phyloP scores from a whole-genome alignment of 192 early-diverging fungal species.

The Geosiphon pyriformis region DNA sequence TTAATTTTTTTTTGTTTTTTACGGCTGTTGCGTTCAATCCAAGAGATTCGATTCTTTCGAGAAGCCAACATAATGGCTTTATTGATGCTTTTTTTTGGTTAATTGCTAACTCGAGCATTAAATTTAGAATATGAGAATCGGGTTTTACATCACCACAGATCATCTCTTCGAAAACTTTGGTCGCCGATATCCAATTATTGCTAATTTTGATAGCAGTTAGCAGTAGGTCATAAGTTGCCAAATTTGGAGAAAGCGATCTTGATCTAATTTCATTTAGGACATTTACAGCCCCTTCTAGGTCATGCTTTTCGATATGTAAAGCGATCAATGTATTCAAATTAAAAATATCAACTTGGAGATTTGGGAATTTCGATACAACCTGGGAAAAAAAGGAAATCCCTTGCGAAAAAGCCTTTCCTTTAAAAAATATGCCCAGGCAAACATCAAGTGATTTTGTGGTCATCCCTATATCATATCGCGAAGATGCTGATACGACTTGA shows the following conservation, averaged over 20 bases:
- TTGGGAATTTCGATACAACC: background rate
- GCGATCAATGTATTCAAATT: constrained; percentile 11
- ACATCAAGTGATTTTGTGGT: constrained; percentile 8
- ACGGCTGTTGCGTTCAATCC: background rate
- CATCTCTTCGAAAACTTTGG: constrained; percentile 6
- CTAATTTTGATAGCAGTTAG: background rate
- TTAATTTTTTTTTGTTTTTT: background rate
- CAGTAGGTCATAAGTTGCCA: constrained; percentile 6
- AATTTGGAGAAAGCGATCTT: background rate
- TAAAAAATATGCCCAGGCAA: constrained; percentile 7
- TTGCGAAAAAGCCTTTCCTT: background rate
- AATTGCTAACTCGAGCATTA: constrained; percentile 6
- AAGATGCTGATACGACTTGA: background rate
- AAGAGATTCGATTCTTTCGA: background rate
- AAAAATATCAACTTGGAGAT: background rate
- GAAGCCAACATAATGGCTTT: background rate
- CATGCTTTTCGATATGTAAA: background rate
- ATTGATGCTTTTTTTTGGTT: background rate
- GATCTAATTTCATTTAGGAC: background rate
- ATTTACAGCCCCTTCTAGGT: background rate
- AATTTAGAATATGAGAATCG: constrained; percentile 7
- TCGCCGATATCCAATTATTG: background rate
- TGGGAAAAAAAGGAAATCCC: constrained; percentile 3
- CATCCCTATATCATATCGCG: constrained; percentile 7
- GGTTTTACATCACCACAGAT: background rate